Conservation (phyloP, 139 green algal genomes). For the Edaphochlamys debaryana region DNA sequence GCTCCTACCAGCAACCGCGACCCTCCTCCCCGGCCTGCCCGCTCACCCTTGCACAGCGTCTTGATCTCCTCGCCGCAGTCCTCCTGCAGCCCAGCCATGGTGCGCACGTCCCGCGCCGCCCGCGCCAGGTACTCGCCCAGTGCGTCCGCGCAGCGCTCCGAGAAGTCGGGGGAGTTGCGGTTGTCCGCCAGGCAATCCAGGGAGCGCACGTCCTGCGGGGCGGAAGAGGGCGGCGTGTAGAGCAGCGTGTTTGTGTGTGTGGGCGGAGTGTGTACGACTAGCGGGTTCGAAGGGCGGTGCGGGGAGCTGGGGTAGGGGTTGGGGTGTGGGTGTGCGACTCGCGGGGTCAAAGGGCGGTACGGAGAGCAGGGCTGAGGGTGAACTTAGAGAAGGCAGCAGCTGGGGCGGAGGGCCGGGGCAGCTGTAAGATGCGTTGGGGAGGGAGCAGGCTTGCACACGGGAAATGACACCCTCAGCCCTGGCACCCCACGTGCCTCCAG, state of each 20-base stretch:
- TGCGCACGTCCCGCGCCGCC: slow-evolving; percentile 54
- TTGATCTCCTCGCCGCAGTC: slow-evolving; percentile 50
- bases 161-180: slow-evolving; percentile 23
- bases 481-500: no score
- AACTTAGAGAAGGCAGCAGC: no score
- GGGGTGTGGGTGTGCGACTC: neutral
- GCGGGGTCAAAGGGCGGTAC: no score
- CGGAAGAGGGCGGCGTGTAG: no score
- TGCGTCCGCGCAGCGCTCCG: slow-evolving; percentile 3
- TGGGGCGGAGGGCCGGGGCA: no score
- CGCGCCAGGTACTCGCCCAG: slow-evolving; percentile 41
- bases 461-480: no score
- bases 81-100: slow-evolving; percentile 37
- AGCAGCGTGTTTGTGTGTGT: neutral
- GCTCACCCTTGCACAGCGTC: slow-evolving; percentile 42
- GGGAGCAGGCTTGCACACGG: no score
- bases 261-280: neutral
- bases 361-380: no score
- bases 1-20: no score
- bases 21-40: no score
- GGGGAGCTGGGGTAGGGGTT: neutral
- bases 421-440: no score
- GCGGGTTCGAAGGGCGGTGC: neutral
- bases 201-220: neutral
- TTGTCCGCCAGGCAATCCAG: slow-evolving; percentile 56